Evolutionary conservation across 257 asterid species (phyloP), one percentile per base, ranked within the genome.

Genomic region (Gentiana macrophylla): DNA sequence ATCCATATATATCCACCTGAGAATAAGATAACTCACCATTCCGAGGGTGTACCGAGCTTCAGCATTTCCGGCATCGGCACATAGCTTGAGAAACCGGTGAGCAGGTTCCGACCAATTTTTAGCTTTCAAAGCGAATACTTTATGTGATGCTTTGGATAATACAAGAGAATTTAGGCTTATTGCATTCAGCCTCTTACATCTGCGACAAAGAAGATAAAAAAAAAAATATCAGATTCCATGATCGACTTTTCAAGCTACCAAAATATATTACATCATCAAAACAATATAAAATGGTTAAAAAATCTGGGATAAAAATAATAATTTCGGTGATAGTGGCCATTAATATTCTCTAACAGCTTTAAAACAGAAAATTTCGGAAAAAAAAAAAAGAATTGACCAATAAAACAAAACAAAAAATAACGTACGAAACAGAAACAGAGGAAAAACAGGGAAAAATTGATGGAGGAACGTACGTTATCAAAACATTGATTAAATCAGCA

Each of bases 1-100:
- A 24, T 24, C 24, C 4, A n/a, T 4, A 36, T 8, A 35, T 37
- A 12, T 8, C 33, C 53, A 32, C 2, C 3, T 0, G 1, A 37
- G 6, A 33, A 44, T 0, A 35, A 50, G 24, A 57, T 46, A 34
- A 72, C 85, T 35, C 10, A 90, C 96, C 97, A 90, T 90, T 79
- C 96, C 96, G 36, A 90, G 84, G 45, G 73, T 78, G 52, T 64
- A 90, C 49, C 82, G 80, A 32, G 96, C 96, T 71, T 81, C 94
- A 2, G 65, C 67, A 59, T 84, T 90, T 43, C 97, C 94, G 33
- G 93, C 13, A 43, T 86, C 94, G 55, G 93, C 93, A 67, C 94
- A 84, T 6, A 68, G 74, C 66, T 80, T 84, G 34, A 90, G 94
- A 62, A 90, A 90, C 6, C 84, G 78, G 62, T 90, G 96, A 66